phyloP scores from a whole-genome alignment of 192 early-diverging fungal species.

The Entophlyctis luteolus region DNA sequence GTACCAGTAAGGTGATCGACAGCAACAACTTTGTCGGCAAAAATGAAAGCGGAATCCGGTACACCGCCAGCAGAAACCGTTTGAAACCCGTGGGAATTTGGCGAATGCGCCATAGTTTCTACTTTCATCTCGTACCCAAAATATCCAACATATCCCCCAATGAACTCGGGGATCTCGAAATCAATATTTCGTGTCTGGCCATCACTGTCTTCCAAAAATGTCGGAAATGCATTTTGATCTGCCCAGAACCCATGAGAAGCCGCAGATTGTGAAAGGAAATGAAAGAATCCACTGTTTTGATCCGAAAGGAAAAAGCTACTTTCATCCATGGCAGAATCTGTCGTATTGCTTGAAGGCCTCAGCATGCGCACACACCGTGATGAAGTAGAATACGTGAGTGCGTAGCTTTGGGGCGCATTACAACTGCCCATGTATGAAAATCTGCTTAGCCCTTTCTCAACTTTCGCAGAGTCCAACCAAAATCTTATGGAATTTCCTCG shows the following conservation, averaged over 20 bases:
- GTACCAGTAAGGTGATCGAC: constrained; percentile 56
- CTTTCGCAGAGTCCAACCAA: constrained; percentile 54
- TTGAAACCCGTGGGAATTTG: not conserved
- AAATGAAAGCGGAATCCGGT: constrained; percentile 74
- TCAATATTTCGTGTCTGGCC: constrained; percentile 1
- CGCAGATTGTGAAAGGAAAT: constrained; percentile 10
- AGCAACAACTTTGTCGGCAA: constrained; percentile 71
- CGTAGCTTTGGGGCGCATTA: constrained; percentile 23
- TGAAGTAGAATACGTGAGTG: not conserved
- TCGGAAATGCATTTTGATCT: no score
- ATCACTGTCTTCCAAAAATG: constrained; percentile 16
- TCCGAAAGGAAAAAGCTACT: not conserved
- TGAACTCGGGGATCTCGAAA: constrained; percentile 49
- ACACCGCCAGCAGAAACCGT: constrained; percentile 2
- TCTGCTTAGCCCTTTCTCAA: constrained; percentile 41
- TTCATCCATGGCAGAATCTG: not conserved
- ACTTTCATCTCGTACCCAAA: constrained; percentile 93
- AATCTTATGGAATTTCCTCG: constrained; percentile 17
- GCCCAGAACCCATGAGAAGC: constrained; percentile 9
- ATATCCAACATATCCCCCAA: constrained; percentile 84
- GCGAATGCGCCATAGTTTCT: constrained; percentile 56
- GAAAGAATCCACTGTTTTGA: constrained; percentile 34
- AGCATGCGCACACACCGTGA: constrained; percentile 17
- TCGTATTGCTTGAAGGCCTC: not conserved
- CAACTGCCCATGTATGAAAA: constrained; percentile 65